These are phyloP conservation scores for Geotrichum candidum DNA, from an alignment of 1,139 yeast genomes.

Conservation along the genomic window DNA sequence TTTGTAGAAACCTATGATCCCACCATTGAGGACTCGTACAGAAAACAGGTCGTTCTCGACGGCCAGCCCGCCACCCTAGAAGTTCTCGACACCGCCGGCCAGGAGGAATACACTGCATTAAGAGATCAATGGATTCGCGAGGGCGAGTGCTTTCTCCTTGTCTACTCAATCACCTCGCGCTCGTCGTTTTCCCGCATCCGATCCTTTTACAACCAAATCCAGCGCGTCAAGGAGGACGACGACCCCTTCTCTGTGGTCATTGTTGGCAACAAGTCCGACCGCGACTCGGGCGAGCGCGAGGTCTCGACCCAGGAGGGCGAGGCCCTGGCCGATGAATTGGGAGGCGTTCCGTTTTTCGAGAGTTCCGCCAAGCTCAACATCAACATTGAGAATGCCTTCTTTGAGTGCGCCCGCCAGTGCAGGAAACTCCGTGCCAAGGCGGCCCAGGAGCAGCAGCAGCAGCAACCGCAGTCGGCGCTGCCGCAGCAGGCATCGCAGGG, in stretches of 20 bases:
- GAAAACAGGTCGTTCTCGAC: slow-evolving; percentile 87
- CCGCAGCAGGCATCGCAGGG: neutral
- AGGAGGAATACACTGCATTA: slow-evolving; percentile 95
- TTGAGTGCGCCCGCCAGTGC: slow-evolving; percentile 83
- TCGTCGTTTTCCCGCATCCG: slow-evolving; percentile 75
- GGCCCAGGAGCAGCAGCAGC: neutral
- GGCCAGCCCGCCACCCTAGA: slow-evolving; percentile 89
- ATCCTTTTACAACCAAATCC: slow-evolving; percentile 80
- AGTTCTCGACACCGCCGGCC: slow-evolving; percentile 96
- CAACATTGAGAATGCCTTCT: slow-evolving; percentile 85
- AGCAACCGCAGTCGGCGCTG: neutral
- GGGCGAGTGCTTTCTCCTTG: slow-evolving; percentile 86
- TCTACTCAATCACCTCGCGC: slow-evolving; percentile 84
- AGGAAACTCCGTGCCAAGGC: slow-evolving; percentile 10
- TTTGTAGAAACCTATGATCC: slow-evolving; percentile 37
- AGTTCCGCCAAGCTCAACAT: slow-evolving; percentile 88
- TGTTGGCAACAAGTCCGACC: slow-evolving; percentile 82
- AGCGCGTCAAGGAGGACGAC: slow-evolving; percentile 57
- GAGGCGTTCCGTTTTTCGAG: slow-evolving; percentile 82
- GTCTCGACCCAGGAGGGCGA: slow-evolving; percentile 77
- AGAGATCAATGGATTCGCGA: slow-evolving; percentile 89
- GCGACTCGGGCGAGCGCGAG: slow-evolving; percentile 56
- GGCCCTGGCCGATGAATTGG: slow-evolving; percentile 73
- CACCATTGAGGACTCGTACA: slow-evolving; percentile 24
- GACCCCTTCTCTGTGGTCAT: slow-evolving; percentile 74